phyloP scores from a whole-genome alignment of 176 grass and related monocot genomes.

The Neostapfia colusana region DNA sequence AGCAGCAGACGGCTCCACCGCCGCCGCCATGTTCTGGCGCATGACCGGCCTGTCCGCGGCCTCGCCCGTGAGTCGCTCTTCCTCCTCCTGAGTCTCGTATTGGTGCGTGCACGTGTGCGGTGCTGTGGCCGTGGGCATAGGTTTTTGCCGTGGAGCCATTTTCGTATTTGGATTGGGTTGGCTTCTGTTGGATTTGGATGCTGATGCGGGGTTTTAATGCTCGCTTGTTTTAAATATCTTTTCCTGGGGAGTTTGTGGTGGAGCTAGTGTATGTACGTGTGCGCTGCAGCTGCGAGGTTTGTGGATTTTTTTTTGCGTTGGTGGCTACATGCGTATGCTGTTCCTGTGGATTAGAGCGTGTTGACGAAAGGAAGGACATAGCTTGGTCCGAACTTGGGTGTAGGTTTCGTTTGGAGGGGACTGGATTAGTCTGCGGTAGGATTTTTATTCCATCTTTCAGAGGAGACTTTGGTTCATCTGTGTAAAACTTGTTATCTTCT shows the following conservation, averaged over 20 bases:
- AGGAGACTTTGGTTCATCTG: neutral
- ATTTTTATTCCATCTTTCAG: neutral
- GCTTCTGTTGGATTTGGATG: constrained; percentile 37
- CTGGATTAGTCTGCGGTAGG: neutral
- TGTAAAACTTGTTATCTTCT: neutral
- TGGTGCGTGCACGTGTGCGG: neutral
- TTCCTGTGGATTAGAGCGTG: constrained; percentile 16
- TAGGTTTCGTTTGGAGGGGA: neutral
- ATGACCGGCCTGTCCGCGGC: constrained; percentile 64
- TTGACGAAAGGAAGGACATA: constrained; percentile 5
- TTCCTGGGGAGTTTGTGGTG: neutral
- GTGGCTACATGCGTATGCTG: constrained; percentile 4
- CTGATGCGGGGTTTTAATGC: constrained; percentile 29
- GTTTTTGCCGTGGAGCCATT: constrained; percentile 6
- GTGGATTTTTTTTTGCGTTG: constrained; percentile 24
- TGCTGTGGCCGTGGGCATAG: constrained; percentile 24
- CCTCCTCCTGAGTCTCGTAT: neutral
- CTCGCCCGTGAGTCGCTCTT: constrained; percentile 50
- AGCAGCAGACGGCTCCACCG: neutral
- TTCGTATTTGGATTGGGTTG: neutral
- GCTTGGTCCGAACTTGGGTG: neutral
- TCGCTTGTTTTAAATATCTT: neutral
- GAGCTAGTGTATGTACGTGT: neutral
- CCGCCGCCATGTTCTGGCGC: constrained; percentile 59
- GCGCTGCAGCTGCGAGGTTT: neutral